Percentiles rank a stretch among this genome's conserved stretches.
Conservation (phyloP, 441 rosid species). For the Croton laevigatus region DNA sequence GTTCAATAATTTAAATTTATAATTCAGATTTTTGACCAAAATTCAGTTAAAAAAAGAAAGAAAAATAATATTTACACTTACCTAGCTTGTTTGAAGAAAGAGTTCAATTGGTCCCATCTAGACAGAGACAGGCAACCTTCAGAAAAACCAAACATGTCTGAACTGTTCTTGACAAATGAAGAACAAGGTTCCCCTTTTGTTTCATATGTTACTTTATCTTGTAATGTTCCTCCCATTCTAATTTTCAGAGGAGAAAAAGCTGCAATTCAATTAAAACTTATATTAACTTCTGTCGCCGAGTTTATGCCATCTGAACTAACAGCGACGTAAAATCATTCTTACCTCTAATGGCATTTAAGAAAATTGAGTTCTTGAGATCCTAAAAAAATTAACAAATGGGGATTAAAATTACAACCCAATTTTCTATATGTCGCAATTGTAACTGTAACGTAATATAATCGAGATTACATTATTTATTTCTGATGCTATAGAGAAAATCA, state of each 20-base stretch:
- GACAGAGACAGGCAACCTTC: constrained; percentile 35
- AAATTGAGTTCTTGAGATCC: constrained; percentile 30
- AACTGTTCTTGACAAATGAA: constrained; percentile 21
- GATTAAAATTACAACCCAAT: background rate
- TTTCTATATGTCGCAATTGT: background rate
- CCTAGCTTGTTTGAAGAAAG: constrained; percentile 28
- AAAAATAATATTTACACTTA: background rate
- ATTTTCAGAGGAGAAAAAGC: constrained; percentile 36
- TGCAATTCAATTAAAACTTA: constrained; percentile 16
- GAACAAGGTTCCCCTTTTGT: constrained; percentile 20
- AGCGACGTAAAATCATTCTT: background rate
- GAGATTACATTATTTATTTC: too few relatives aligned
- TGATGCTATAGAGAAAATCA: too few relatives aligned
- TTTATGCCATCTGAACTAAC: background rate
- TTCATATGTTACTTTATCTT: constrained; percentile 28
- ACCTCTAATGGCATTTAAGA: constrained; percentile 34
- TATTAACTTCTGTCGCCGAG: background rate
- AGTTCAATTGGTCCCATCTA: constrained; percentile 30
- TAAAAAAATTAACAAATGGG: background rate
- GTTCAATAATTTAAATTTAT: background rate
- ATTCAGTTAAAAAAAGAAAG: too few relatives aligned
- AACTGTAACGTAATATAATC: too few relatives aligned
- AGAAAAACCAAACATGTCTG: constrained; percentile 31
- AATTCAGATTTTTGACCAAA: background rate
- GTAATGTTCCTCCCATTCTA: constrained; percentile 36